Percentiles rank a stretch among this genome's conserved stretches.
These are phyloP conservation scores for Ogataea trehaloabstinens DNA, from an alignment of 805 yeast species.

Conservation along the genomic window DNA sequence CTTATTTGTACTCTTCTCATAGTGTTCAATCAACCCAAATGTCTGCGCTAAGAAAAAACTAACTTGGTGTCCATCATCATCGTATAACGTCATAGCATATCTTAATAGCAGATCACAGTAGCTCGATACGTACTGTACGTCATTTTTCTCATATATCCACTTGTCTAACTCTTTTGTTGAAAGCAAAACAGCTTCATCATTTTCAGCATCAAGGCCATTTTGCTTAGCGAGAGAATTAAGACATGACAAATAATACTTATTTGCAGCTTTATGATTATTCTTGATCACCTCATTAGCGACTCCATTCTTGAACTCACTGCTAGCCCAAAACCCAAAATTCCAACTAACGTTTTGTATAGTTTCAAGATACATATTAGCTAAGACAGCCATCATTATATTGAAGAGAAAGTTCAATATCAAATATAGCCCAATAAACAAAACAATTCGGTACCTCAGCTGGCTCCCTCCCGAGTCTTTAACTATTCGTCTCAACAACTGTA, in stretches of 20 bases:
- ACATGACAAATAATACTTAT: constrained; percentile 31
- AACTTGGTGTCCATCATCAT: constrained; percentile 22
- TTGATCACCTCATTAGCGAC: constrained; percentile 37
- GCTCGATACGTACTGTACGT: constrained; percentile 31
- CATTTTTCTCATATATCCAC: constrained; percentile 29
- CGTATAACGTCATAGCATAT: constrained; percentile 35
- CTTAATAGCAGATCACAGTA: constrained; percentile 39
- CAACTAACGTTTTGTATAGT: constrained; percentile 27
- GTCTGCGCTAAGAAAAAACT: constrained; percentile 28
- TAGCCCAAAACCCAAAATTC: constrained; percentile 28
- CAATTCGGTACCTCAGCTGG: constrained; percentile 43
- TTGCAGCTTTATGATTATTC: constrained; percentile 33
- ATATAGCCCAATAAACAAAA: constrained; percentile 42
- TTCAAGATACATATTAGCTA: constrained; percentile 30
- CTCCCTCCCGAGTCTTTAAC: constrained; percentile 36
- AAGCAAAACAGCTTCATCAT: constrained; percentile 20
- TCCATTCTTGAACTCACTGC: constrained; percentile 34
- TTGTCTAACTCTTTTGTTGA: constrained; percentile 22
- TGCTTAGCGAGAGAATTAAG: constrained; percentile 33
- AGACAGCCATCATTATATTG: constrained; percentile 33
- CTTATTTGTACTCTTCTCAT: constrained; percentile 22
- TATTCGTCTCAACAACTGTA: constrained; percentile 23
- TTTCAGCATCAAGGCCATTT: constrained; percentile 16
- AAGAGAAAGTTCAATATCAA: constrained; percentile 37
- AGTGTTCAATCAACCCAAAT: constrained; percentile 29